phyloP scores from a whole-genome alignment of 495 filamentous ascomycete genomes.

The Clavariopsis aquatica region DNA sequence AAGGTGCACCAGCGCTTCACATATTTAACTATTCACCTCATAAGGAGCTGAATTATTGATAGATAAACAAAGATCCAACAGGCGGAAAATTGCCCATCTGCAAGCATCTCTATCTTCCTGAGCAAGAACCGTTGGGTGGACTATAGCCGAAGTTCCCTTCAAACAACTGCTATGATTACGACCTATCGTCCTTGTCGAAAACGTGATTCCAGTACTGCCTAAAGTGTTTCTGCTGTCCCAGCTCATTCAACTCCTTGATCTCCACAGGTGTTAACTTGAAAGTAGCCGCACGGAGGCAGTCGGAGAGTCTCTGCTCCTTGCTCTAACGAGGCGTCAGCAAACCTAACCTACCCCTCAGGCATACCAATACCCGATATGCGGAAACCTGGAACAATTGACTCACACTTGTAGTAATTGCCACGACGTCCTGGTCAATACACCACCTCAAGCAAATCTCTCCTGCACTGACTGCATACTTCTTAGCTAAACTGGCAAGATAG shows the following conservation, averaged over 20 bases:
- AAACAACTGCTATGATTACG: conserved; percentile 15
- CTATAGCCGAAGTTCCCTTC: background rate
- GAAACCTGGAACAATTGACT: background rate
- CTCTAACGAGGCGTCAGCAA: background rate
- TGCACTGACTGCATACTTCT: conserved; percentile 75
- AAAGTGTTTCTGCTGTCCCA: conserved; percentile 68
- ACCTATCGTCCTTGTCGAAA: conserved; percentile 57
- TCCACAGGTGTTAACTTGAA: conserved; percentile 75
- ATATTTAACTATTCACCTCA: no score
- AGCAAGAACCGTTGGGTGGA: no score
- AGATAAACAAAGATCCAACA: no score
- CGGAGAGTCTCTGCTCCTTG: conserved; percentile 67
- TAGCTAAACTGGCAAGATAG: conserved; percentile 59
- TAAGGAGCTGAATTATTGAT: no score
- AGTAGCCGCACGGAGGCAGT: conserved; percentile 61
- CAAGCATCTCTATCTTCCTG: no score
- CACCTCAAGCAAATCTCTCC: conserved; percentile 73
- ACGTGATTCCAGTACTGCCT: conserved; percentile 70
- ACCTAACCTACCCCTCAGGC: no score
- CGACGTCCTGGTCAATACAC: conserved; percentile 75
- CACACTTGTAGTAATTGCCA: conserved; percentile 75
- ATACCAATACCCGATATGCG: no score
- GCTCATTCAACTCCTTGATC: conserved; percentile 61
- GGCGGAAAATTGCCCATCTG: no score
- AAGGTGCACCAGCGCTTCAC: no score